Evolutionary conservation across 352 stramenopile genomes (phyloP).

Genomic region (Globisporangium rhizosaccharum): DNA sequence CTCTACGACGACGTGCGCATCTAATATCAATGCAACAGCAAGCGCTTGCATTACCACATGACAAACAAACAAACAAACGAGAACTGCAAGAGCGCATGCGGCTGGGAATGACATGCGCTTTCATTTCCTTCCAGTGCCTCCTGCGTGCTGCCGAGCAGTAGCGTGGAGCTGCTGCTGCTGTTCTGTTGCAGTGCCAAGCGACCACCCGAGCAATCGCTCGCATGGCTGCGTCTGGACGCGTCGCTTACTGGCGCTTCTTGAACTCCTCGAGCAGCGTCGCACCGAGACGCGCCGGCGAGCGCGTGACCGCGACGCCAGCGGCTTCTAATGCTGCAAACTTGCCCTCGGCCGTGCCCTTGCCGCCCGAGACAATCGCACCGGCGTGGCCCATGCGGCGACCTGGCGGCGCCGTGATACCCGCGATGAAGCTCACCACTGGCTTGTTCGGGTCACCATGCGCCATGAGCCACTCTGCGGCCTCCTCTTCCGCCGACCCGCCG

Average conservation of each 20-base stretch:
- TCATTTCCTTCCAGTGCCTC: no score
- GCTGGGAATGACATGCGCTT: neutral
- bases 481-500: slow-evolving; percentile 96
- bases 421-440: slow-evolving; percentile 99
- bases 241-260: slow-evolving; percentile 57
- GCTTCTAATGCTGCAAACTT: slow-evolving; percentile 97
- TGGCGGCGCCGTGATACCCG: slow-evolving; percentile 96
- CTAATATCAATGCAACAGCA: slow-evolving; percentile 11
- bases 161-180: neutral
- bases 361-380: slow-evolving; percentile 98
- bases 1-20: slow-evolving; percentile 67
- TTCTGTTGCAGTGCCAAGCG: neutral
- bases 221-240: neutral
- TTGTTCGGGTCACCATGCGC: slow-evolving; percentile 97
- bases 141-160: no score
- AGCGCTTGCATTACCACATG: neutral
- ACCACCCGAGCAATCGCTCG: neutral
- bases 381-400: slow-evolving; percentile 99
- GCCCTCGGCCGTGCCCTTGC: slow-evolving; percentile 95
- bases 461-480: slow-evolving; percentile 98
- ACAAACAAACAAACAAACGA: neutral
- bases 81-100: neutral
- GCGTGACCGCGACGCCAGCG: slow-evolving; percentile 94
- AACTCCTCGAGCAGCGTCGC: slow-evolving; percentile 96
- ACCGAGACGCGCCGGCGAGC: slow-evolving; percentile 95